Evolutionary conservation across 2,329 filamentous ascomycete genomes (phyloP).

Genomic region (Trichophyton verrucosum): DNA sequence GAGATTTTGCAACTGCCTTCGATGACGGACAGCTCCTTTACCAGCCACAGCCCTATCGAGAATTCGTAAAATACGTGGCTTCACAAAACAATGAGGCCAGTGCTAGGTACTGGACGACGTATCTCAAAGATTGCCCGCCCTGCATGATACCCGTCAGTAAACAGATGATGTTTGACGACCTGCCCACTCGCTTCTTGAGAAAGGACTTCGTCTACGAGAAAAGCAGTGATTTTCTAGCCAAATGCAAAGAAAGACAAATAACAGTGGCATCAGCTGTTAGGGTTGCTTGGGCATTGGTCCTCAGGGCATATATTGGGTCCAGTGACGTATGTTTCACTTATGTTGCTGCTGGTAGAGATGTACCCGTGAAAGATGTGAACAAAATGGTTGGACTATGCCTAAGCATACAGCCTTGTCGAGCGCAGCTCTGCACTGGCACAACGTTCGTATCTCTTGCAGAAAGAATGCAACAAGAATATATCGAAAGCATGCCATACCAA

Average conservation of each 20-base stretch:
- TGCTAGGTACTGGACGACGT: conserved; percentile 17
- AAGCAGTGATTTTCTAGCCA: not conserved
- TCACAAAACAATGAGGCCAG: not conserved
- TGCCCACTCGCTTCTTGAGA: not conserved
- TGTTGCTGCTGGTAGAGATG: conserved; percentile 9
- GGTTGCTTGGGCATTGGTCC: conserved; percentile 16
- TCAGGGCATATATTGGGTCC: conserved; percentile 10
- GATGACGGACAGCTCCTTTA: not conserved
- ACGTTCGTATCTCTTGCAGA: conserved; percentile 31
- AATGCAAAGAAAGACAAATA: conserved; percentile 7
- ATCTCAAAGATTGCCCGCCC: conserved; percentile 16
- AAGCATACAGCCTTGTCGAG: conserved; percentile 8
- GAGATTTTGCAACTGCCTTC: conserved; percentile 27
- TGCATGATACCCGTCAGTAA: conserved; percentile 11
- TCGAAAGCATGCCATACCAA: conserved; percentile 29
- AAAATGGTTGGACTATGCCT: conserved; percentile 8
- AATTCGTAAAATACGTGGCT: conserved; percentile 26
- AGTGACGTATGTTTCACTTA: conserved; percentile 18
- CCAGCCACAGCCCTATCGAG: not conserved
- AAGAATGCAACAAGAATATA: conserved; percentile 36
- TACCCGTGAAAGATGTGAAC: conserved; percentile 5
- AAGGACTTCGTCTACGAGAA: not conserved
- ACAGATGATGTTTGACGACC: not conserved
- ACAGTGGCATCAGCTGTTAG: conserved; percentile 17
- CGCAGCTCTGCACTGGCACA: not conserved